These are phyloP conservation scores for Backusella australiensis DNA, from an alignment of 192 early-diverging fungal genomes.

Conservation along the genomic window DNA sequence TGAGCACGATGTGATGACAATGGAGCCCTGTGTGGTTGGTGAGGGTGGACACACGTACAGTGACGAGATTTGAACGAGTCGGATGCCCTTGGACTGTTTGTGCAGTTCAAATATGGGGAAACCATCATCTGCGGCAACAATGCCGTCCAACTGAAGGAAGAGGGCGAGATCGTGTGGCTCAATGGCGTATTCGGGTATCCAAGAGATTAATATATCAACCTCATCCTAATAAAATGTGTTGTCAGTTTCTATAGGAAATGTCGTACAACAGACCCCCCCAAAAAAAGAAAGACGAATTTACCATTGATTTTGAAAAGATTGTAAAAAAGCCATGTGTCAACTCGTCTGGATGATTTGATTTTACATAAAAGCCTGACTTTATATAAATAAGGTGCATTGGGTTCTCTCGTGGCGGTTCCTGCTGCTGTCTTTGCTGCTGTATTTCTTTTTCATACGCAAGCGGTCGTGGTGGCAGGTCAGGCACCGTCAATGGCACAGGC, in stretches of 20 bases:
- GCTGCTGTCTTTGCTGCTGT: neutral
- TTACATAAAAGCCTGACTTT: constrained; percentile 26
- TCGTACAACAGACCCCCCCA: neutral
- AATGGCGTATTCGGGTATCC: constrained; percentile 33
- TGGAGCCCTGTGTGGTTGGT: neutral
- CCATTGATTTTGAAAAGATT: constrained; percentile 11
- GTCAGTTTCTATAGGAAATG: neutral
- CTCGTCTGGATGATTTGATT: neutral
- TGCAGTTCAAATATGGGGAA: constrained; percentile 17
- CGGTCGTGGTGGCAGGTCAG: constrained; percentile 7
- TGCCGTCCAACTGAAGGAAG: constrained; percentile 21
- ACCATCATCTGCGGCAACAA: constrained; percentile 1
- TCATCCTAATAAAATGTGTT: neutral
- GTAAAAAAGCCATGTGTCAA: constrained; percentile 20
- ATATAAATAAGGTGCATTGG: constrained; percentile 18
- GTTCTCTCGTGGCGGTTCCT: neutral
- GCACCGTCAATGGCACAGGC: constrained; percentile 3
- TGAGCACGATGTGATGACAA: constrained; percentile 24
- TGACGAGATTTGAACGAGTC: constrained; percentile 8
- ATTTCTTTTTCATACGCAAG: neutral
- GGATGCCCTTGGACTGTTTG: constrained; percentile 7
- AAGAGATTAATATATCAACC: constrained; percentile 11
- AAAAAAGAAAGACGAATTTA: too few relatives aligned
- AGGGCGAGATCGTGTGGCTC: constrained; percentile 13
- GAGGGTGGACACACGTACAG: constrained; percentile 23